Conservation (phyloP, 495 filamentous ascomycete species). For the Geoglossum glabrum region DNA sequence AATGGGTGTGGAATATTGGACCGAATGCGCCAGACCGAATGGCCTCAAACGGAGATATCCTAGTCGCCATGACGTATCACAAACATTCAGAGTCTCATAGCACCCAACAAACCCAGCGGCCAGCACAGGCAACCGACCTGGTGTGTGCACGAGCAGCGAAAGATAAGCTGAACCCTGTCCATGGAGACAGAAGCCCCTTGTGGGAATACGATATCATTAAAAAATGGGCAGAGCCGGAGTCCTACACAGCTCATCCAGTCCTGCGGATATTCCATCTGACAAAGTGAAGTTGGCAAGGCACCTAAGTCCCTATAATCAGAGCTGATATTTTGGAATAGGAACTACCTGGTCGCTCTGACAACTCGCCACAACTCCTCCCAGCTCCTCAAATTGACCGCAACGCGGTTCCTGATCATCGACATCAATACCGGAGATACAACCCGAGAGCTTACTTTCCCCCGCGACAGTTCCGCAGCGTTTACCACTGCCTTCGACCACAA, state of each 20-base stretch:
- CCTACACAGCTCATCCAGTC: constrained; percentile 14
- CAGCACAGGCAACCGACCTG: constrained; percentile 6
- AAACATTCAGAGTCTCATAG: background rate
- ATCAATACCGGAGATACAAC: constrained; percentile 13
- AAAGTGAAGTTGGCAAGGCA: constrained; percentile 4
- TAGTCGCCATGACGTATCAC: background rate
- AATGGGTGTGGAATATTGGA: background rate
- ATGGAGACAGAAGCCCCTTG: constrained; percentile 9
- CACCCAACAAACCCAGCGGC: background rate
- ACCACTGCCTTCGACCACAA: constrained; percentile 15
- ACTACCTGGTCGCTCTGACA: constrained; percentile 14
- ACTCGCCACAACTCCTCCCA: constrained; percentile 11
- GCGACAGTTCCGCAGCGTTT: constrained; percentile 8
- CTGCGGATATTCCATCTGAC: constrained; percentile 17
- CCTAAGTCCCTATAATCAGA: background rate
- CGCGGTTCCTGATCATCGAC: constrained; percentile 13
- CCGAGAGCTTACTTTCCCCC: constrained; percentile 2
- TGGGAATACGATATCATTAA: constrained; percentile 14
- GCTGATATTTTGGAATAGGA: constrained; percentile 6
- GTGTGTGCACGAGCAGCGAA: constrained; percentile 7
- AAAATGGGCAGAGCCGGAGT: constrained; percentile 11
- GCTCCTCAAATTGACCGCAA: constrained; percentile 14
- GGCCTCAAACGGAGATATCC: background rate
- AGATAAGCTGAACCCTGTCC: constrained; percentile 2
- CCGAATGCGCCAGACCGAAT: background rate